Percentiles rank a stretch among this genome's conserved stretches.
Evolutionary conservation across 2,329 filamentous ascomycete genomes (phyloP).

Genomic region (Trichoderma cornu-damae): DNA sequence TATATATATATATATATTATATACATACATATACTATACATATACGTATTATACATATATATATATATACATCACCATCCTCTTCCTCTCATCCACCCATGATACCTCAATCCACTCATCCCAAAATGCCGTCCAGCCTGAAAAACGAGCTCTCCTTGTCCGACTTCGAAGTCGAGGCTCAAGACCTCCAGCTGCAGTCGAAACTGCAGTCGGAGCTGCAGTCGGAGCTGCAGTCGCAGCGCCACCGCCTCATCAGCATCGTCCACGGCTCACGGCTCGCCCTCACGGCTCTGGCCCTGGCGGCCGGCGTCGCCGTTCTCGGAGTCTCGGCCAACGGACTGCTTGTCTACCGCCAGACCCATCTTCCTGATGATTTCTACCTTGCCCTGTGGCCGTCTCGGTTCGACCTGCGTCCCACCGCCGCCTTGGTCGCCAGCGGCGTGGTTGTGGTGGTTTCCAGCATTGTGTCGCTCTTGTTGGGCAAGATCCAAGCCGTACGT

Average conservation of each 20-base stretch:
- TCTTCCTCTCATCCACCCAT: not conserved
- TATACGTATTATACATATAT: too few species aligned
- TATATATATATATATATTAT: too few species aligned
- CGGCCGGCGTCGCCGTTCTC: slow-evolving; percentile 48
- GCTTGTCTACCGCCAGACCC: slow-evolving; percentile 51
- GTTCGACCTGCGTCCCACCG: slow-evolving; percentile 53
- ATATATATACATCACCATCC: too few species aligned
- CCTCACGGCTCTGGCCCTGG: slow-evolving; percentile 47
- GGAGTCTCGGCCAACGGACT: slow-evolving; percentile 52
- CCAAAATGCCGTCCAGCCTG: slow-evolving; percentile 27
- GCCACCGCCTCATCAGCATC: slow-evolving; percentile 35
- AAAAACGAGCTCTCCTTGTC: slow-evolving; percentile 42
- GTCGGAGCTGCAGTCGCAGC: slow-evolving; percentile 36
- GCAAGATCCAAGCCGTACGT: slow-evolving; percentile 49
- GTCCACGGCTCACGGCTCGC: slow-evolving; percentile 43
- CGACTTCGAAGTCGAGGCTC: slow-evolving; percentile 46
- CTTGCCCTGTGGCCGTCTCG: slow-evolving; percentile 54
- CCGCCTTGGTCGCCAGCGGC: slow-evolving; percentile 50
- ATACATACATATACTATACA: too few species aligned
- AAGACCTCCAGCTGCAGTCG: slow-evolving; percentile 32
- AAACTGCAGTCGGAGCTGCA: slow-evolving; percentile 37
- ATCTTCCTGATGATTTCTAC: slow-evolving; percentile 42
- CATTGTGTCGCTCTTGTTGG: slow-evolving; percentile 42
- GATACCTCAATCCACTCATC: not conserved
- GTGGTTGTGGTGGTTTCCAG: slow-evolving; percentile 47